phyloP scores from a whole-genome alignment of 345 rosid genomes.

The Passiflora organensis region DNA sequence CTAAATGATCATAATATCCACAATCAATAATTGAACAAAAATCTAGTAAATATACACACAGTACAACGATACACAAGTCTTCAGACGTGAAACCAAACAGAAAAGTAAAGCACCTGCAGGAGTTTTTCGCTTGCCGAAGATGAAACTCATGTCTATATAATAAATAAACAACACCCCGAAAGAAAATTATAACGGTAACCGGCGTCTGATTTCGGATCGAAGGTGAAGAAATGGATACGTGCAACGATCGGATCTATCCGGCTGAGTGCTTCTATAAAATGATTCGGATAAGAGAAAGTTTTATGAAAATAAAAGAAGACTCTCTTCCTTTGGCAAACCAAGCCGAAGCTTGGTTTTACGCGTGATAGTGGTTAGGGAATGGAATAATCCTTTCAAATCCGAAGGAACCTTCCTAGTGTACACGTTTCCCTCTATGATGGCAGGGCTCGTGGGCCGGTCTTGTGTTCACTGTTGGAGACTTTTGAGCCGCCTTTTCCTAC shows the following conservation, averaged over 20 bases:
- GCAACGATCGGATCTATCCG: background rate
- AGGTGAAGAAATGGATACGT: background rate
- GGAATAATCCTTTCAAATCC: background rate
- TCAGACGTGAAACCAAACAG: too few relatives aligned
- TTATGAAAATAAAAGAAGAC: too few relatives aligned
- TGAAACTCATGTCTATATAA: slow-evolving; percentile 83
- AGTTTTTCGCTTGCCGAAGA: slow-evolving; percentile 68
- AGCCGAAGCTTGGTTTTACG: slow-evolving; percentile 9
- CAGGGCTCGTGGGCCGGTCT: too few relatives aligned
- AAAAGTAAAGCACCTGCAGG: slow-evolving; percentile 49
- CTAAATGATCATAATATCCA: too few relatives aligned
- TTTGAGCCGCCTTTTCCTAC: too few relatives aligned
- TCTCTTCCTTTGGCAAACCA: too few relatives aligned
- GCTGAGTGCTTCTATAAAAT: background rate
- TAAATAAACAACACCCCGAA: too few relatives aligned
- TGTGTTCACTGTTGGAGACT: too few relatives aligned
- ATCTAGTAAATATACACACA: background rate
- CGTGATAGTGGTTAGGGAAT: slow-evolving; percentile 18
- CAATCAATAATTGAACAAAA: too few relatives aligned
- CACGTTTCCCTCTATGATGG: slow-evolving; percentile 4
- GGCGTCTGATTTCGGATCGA: slow-evolving; percentile 8
- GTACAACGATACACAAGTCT: too few relatives aligned
- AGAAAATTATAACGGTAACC: background rate
- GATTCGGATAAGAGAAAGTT: too few relatives aligned
- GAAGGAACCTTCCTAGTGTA: background rate